These are phyloP conservation scores for Chenopodium album DNA, from an alignment of 148 eudicot species.

Conservation along the genomic window DNA sequence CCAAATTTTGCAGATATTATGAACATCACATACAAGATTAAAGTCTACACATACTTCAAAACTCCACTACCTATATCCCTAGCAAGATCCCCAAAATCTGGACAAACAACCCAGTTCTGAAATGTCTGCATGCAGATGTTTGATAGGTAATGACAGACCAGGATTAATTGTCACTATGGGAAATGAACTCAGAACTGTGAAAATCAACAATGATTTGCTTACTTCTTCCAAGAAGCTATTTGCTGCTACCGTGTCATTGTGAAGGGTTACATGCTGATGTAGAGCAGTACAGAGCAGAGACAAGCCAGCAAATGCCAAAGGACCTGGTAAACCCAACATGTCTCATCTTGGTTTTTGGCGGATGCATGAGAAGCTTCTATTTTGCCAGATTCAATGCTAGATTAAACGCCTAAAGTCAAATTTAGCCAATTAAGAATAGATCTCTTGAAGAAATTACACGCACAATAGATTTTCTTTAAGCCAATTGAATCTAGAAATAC, in stretches of 20 bases:
- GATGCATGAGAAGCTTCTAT: neutral
- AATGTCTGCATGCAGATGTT: conserved; percentile 14
- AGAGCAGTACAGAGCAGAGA: neutral
- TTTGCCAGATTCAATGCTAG: neutral
- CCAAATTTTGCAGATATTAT: neutral
- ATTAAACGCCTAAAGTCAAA: neutral
- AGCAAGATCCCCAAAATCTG: neutral
- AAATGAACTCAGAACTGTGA: neutral
- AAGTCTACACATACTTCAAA: neutral
- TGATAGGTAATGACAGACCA: conserved; percentile 11
- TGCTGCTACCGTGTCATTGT: neutral
- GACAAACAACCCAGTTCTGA: neutral
- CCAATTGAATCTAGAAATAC: neutral
- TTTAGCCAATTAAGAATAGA: neutral
- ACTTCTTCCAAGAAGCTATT: neutral
- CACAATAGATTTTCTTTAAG: neutral
- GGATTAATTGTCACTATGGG: neutral
- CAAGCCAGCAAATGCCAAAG: neutral
- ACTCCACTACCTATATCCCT: neutral
- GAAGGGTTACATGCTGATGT: neutral
- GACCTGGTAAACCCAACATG: neutral
- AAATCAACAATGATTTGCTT: neutral
- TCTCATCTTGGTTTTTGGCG: neutral
- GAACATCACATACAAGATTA: neutral
- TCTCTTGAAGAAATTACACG: neutral